Percentiles rank a stretch among this genome's conserved stretches.
Conservation (phyloP, 306 rosid species). For the Datisca glomerata region DNA sequence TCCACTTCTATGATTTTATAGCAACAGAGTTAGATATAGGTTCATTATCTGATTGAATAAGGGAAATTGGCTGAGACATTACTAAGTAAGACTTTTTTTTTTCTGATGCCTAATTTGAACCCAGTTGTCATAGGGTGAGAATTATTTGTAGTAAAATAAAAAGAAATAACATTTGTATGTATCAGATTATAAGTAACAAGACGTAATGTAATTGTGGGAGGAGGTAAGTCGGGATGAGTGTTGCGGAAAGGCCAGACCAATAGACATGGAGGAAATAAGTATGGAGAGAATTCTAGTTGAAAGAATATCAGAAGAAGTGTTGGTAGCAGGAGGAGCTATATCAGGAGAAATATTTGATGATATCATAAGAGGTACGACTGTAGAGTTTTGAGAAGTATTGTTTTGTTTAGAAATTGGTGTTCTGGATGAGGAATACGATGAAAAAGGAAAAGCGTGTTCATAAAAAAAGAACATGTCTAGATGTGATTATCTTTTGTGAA, state of each 20-base stretch:
- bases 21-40: not conserved
- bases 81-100: not conserved
- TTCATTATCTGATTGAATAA: not conserved
- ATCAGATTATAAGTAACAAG: too few relatives aligned
- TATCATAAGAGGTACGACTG: not conserved
- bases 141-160: not conserved
- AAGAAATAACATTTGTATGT: not conserved
- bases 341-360: not conserved
- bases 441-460: not conserved
- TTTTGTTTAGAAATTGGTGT: not conserved
- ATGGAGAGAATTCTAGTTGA: too few relatives aligned
- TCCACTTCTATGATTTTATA: not conserved
- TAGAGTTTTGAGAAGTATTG: not conserved
- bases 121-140: not conserved
- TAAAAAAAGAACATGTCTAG: not conserved
- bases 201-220: too few relatives aligned
- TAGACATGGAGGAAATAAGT: too few relatives aligned
- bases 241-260: too few relatives aligned
- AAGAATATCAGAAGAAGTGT: not conserved
- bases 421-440: not conserved
- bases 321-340: not conserved
- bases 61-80: too few relatives aligned
- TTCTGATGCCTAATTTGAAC: not conserved
- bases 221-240: too few relatives aligned
- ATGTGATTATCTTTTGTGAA: not conserved